Evolutionary conservation across 495 filamentous ascomycete genomes (phyloP), one percentile per base, ranked within the genome.

Genomic region (Gamarada debralockiae): DNA sequence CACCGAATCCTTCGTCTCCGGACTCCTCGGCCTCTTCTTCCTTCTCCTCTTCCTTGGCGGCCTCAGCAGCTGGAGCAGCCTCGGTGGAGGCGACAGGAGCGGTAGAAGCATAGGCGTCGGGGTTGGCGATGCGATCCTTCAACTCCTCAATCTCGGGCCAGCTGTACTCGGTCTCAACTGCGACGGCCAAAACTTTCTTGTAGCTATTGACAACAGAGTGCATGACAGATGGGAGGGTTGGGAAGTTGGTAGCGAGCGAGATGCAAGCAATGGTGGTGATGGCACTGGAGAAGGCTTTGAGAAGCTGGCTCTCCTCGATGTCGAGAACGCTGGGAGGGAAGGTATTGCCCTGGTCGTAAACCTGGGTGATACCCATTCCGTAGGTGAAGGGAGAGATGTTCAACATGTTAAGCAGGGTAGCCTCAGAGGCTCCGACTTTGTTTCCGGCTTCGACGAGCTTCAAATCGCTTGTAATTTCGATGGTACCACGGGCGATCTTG

Each of bases 401-500:
- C 67, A 99, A 77, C 91, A 99, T 86, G 87, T 97, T 99, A 57
- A 99, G 84, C 55, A 99, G 82, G 63, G 92, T 92, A 62, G 93
- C 92, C 81, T 99, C 93, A 69, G 93, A 99, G 68, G 93, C 86
- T 70, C 95, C 93, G 79, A 99, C 93, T 80, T 96, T 96, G 78
- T 34, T 77, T 52, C 86, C 86, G 56, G 89, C 84, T 78, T 96
- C 90, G 75, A 97, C 86, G 65, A 99, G 86, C 87, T 96, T 97
- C 67, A 99, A 79, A 67, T 99, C 93, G 64, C 86, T 83, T 49
- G 91, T 96, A 73, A 99, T 99, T 92, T 99, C 93, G 72, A 99
- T 97, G 78, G 93, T 99, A 91, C 93, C 93, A 95, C 93, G 95
- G 66, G 93, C 93, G 76, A 99, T 99, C 88, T 99, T 99, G 80